Evolutionary conservation across 495 filamentous ascomycete species (phyloP).

Genomic region (Margaritispora aquatica): DNA sequence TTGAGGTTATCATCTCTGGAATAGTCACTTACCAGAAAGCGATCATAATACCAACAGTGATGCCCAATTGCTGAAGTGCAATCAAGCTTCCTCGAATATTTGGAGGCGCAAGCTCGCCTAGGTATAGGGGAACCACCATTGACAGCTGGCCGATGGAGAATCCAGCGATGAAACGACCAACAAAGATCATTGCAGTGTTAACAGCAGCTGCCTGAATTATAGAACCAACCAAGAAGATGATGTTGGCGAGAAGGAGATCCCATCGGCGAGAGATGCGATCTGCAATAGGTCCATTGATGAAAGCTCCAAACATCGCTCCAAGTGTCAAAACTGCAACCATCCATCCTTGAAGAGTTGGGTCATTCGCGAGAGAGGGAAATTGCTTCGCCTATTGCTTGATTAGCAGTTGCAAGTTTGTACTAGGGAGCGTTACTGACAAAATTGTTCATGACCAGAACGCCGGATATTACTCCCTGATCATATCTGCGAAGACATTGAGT

Average conservation of each 20-base stretch:
- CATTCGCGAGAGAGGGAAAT: slow-evolving; percentile 17
- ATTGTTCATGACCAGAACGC: slow-evolving; percentile 38
- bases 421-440: no score
- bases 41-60: slow-evolving; percentile 20
- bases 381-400: no score
- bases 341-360: slow-evolving; percentile 25
- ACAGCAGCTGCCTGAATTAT: slow-evolving; percentile 34
- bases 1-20: no score
- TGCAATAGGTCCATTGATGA: slow-evolving; percentile 25
- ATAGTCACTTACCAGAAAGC: no score
- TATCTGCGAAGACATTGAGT: no score
- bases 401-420: no score
- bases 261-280: slow-evolving; percentile 23
- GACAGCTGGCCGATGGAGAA: slow-evolving; percentile 16
- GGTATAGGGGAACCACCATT: slow-evolving; percentile 21
- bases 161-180: slow-evolving; percentile 17
- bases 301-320: slow-evolving; percentile 22
- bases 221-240: slow-evolving; percentile 28
- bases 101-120: slow-evolving; percentile 21
- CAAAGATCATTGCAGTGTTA: not conserved
- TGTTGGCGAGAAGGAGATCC: slow-evolving; percentile 21
- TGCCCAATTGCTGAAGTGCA: slow-evolving; percentile 14
- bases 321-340: slow-evolving; percentile 17
- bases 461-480: slow-evolving; percentile 51
- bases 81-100: slow-evolving; percentile 21